Conservation (phyloP, 495 filamentous ascomycete species). For the Penicillium bialowiezense region DNA sequence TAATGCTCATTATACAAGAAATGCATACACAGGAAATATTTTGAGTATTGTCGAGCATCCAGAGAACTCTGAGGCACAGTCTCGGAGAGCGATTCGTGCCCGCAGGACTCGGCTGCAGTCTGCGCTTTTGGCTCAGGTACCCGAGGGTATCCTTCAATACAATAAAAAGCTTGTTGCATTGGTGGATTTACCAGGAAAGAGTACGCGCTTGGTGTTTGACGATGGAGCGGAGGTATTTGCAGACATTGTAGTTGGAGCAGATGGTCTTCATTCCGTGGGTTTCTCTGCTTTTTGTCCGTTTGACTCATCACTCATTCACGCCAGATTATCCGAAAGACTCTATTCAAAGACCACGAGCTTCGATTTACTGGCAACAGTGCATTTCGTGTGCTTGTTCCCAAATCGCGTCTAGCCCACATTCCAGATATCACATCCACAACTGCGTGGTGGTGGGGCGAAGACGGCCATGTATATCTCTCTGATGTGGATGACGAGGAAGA, state of each 20-base stretch:
- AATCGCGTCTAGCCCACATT: slow-evolving; percentile 23
- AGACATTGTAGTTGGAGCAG: slow-evolving; percentile 51
- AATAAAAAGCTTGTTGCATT: slow-evolving; percentile 35
- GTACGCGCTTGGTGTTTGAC: slow-evolving; percentile 28
- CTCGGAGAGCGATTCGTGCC: slow-evolving; percentile 24
- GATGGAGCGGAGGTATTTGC: slow-evolving; percentile 35
- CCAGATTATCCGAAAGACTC: slow-evolving; percentile 4
- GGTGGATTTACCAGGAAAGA: slow-evolving; percentile 21
- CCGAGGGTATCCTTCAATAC: slow-evolving; percentile 34
- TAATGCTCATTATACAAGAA: neutral
- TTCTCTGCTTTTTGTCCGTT: neutral
- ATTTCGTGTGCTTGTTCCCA: slow-evolving; percentile 34
- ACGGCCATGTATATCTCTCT: slow-evolving; percentile 44
- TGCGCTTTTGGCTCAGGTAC: slow-evolving; percentile 36
- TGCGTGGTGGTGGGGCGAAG: slow-evolving; percentile 45
- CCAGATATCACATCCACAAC: slow-evolving; percentile 37
- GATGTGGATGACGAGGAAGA: slow-evolving; percentile 36
- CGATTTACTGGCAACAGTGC: slow-evolving; percentile 39
- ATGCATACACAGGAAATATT: slow-evolving; percentile 22
- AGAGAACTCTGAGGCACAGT: slow-evolving; percentile 9
- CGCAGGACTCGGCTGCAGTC: slow-evolving; percentile 40
- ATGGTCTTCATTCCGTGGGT: slow-evolving; percentile 51
- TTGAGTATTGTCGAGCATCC: slow-evolving; percentile 9
- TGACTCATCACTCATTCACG: neutral
- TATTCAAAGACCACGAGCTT: slow-evolving; percentile 35